A percentile compares a stretch with the other conserved stretches of the same genome.
Conservation (phyloP, 352 stramenopile species). For the Phytophthora constricta region DNA sequence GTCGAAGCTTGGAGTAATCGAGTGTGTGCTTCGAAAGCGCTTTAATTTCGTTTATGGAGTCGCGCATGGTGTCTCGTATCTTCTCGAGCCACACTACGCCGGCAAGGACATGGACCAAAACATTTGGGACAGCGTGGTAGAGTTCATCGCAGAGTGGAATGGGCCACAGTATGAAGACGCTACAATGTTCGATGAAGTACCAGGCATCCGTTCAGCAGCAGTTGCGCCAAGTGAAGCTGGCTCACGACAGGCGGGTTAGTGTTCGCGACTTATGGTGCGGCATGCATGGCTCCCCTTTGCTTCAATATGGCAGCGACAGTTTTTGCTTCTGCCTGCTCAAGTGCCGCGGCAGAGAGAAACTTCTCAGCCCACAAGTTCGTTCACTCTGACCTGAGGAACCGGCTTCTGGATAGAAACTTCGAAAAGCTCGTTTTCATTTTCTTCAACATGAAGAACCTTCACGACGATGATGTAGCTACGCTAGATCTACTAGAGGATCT, state of each 20-base stretch:
- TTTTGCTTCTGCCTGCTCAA: neutral
- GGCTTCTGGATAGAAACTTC: neutral
- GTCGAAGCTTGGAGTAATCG: neutral
- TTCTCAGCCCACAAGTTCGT: conserved; percentile 8
- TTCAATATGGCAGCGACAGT: neutral
- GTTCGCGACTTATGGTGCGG: neutral
- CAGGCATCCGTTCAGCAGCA: neutral
- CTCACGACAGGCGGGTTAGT: neutral
- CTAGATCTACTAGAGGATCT: neutral
- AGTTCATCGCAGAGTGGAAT: neutral
- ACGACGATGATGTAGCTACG: neutral
- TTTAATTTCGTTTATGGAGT: conserved; percentile 54
- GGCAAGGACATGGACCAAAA: neutral
- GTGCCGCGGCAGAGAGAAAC: conserved; percentile 1
- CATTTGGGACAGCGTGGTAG: neutral
- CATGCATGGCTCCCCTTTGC: neutral
- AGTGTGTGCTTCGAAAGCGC: conserved; percentile 13
- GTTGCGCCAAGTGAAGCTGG: neutral
- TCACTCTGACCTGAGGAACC: neutral
- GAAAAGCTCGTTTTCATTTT: conserved; percentile 5
- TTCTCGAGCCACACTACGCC: conserved; percentile 38
- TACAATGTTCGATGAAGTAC: neutral
- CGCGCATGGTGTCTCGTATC: conserved; percentile 46
- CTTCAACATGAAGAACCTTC: conserved; percentile 7
- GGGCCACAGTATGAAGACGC: neutral